Percentiles rank a stretch among this genome's conserved stretches.
Conservation (phyloP, 768 basidiomycete species). For the Lactifluus subvellereus region DNA sequence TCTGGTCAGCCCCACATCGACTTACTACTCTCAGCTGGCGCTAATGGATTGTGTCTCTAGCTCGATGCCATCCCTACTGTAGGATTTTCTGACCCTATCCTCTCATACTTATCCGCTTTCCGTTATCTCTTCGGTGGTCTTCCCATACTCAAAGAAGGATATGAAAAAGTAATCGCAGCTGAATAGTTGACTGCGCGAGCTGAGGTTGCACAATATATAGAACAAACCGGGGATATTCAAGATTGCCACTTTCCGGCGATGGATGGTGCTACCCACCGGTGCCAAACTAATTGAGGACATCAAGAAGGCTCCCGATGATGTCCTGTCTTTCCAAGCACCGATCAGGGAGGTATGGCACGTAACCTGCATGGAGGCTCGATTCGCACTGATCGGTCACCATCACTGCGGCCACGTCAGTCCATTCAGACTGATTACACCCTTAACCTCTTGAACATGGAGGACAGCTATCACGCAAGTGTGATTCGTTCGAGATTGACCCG, state of each 20-base stretch:
- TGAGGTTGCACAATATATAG: conserved; percentile 18
- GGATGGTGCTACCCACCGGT: conserved; percentile 37
- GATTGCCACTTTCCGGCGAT: conserved; percentile 29
- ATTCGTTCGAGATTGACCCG: conserved; percentile 33
- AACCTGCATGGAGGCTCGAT: background rate
- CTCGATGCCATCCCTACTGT: conserved; percentile 29
- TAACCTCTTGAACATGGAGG: conserved; percentile 29
- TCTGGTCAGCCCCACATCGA: background rate
- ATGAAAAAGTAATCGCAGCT: background rate
- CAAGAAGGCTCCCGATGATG: conserved; percentile 35
- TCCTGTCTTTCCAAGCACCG: conserved; percentile 33
- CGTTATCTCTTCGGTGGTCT: background rate
- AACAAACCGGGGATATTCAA: conserved; percentile 32
- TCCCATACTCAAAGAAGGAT: conserved; percentile 1
- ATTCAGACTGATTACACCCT: conserved; percentile 38
- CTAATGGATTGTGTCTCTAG: background rate
- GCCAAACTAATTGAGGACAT: conserved; percentile 37
- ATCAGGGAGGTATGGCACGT: conserved; percentile 35
- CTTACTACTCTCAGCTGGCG: background rate
- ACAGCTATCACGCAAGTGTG: conserved; percentile 31
- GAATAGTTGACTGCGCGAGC: background rate
- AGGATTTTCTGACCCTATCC: conserved; percentile 27
- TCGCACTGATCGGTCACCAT: background rate
- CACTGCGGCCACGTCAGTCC: conserved; percentile 26
- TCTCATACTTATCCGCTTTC: conserved; percentile 26